A percentile compares a stretch with the other conserved stretches of the same genome.
These are phyloP conservation scores for Rubia balearica DNA, from an alignment of 305 asterid species.

Conservation along the genomic window DNA sequence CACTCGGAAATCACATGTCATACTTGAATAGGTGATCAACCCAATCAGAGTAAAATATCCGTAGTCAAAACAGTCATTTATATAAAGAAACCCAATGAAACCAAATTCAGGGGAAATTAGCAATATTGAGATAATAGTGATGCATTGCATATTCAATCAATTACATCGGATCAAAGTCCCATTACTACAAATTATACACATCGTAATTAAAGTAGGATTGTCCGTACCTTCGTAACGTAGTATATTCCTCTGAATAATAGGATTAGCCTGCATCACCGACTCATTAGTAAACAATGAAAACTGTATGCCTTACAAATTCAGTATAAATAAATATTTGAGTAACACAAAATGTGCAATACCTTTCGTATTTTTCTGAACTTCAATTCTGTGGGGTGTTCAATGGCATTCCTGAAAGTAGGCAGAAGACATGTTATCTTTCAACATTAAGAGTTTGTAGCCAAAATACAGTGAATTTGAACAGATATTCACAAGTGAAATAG, in stretches of 20 bases:
- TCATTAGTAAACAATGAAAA: constrained; percentile 16
- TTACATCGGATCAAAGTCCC: not conserved
- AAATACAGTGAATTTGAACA: not conserved
- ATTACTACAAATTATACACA: not conserved
- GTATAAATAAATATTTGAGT: not conserved
- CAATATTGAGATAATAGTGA: not conserved
- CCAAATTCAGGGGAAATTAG: not conserved
- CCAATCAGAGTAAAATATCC: not conserved
- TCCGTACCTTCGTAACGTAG: constrained; percentile 49
- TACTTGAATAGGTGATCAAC: not conserved
- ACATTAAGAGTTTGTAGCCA: constrained; percentile 14
- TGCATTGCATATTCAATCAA: not conserved
- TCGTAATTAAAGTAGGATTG: not conserved
- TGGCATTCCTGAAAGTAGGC: constrained; percentile 59
- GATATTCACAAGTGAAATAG: not conserved
- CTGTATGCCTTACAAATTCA: constrained; percentile 6
- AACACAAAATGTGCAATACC: constrained; percentile 28
- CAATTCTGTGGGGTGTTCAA: constrained; percentile 68
- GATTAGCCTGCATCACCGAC: constrained; percentile 57
- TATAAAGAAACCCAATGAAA: not conserved
- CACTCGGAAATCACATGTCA: not conserved
- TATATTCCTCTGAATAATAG: constrained; percentile 60
- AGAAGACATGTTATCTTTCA: constrained; percentile 4
- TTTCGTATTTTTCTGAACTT: constrained; percentile 80
- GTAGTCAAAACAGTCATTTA: not conserved